Base-by-base conservation (phyloP, 2,329 filamentous ascomycete species). In the Diplodia sapinea region DNA sequence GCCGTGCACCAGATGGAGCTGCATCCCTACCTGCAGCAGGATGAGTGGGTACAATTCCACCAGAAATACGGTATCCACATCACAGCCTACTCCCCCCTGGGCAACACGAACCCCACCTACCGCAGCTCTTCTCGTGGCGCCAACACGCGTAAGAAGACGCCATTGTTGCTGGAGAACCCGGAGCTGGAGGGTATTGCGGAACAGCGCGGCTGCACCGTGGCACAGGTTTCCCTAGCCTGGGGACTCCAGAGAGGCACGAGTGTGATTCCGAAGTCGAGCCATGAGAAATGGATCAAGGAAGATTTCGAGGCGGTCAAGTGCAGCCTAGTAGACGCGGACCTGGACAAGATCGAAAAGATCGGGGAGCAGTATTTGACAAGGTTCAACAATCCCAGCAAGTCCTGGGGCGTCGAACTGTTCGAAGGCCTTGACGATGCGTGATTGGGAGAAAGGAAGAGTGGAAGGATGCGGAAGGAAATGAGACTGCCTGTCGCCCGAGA, bases 1-100 rank as follows among this genome's bases (percentile, higher is more conserved):
- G 88, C 86, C 7, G 85, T 91, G 70, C 94, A 94, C 81, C 91
- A 95, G 83, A 91, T 94, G 74, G 91, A 94, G 81, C 89, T 87
- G 74, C 90, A 95, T 78, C 91, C 91, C 0, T 92, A 92, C 55
- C 78, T 87, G 15, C 86, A 83, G 43, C 86, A 88, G 71, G 77
- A 81, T 68, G 82, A 85, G 65, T 83, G 84, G 71, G 75, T 86
- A 33, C 78, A 83, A 61, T 85, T 82, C 73, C 85, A 84, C 74
- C 79, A 81, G 57, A 72, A 79, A 36, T 82, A 82, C 71, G 81
- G 81, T 23, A 86, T 87, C 66, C 79, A 82, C 67, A 78, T 86
- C 56, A 86, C 83, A 5, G 84, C 83, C 11, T 87, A 86, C 74
- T 83, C 77, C 36, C 81, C 79, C 2, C 70, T 82, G 36, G 79